These are phyloP conservation scores for Microstroma glucosiphilum DNA, from an alignment of 1,284 basidiomycete species.

Conservation along the genomic window DNA sequence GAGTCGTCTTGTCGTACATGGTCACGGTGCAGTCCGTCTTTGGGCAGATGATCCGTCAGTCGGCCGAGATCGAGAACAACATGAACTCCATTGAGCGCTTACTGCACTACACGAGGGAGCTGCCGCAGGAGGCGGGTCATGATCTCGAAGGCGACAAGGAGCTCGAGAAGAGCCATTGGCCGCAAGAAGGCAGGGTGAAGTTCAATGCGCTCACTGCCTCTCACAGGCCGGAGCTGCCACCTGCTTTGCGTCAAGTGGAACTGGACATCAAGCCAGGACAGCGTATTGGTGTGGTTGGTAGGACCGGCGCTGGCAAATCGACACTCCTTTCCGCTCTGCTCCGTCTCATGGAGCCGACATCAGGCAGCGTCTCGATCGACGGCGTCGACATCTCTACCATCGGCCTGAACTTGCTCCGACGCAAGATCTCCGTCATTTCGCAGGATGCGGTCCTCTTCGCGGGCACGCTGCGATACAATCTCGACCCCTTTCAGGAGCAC, in stretches of 20 bases:
- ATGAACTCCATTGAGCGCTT: slow-evolving; percentile 75
- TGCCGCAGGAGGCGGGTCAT: slow-evolving; percentile 19
- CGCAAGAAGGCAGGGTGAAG: slow-evolving; percentile 26
- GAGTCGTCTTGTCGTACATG: slow-evolving; percentile 68
- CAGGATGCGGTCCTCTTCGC: slow-evolving; percentile 72
- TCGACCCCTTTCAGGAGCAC: slow-evolving; percentile 68
- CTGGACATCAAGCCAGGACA: slow-evolving; percentile 40
- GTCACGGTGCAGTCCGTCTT: slow-evolving; percentile 63
- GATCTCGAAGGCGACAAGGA: slow-evolving; percentile 48
- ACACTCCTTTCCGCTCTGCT: slow-evolving; percentile 23
- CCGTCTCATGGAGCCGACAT: slow-evolving; percentile 53
- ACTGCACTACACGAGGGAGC: slow-evolving; percentile 64
- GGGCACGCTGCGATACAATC: slow-evolving; percentile 62
- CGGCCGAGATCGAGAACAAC: slow-evolving; percentile 32
- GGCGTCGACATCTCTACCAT: slow-evolving; percentile 57
- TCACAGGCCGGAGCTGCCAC: slow-evolving; percentile 53
- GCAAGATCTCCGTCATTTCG: slow-evolving; percentile 67
- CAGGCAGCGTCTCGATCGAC: slow-evolving; percentile 25
- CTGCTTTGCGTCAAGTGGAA: slow-evolving; percentile 61
- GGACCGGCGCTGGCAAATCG: slow-evolving; percentile 36
- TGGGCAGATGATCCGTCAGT: slow-evolving; percentile 73
- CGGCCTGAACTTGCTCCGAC: slow-evolving; percentile 55
- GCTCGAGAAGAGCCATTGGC: slow-evolving; percentile 36
- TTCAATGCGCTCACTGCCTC: slow-evolving; percentile 60
- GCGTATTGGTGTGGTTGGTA: slow-evolving; percentile 38